Base-by-base conservation (phyloP, 352 stramenopile genomes). In the Peronospora belbahrii region DNA sequence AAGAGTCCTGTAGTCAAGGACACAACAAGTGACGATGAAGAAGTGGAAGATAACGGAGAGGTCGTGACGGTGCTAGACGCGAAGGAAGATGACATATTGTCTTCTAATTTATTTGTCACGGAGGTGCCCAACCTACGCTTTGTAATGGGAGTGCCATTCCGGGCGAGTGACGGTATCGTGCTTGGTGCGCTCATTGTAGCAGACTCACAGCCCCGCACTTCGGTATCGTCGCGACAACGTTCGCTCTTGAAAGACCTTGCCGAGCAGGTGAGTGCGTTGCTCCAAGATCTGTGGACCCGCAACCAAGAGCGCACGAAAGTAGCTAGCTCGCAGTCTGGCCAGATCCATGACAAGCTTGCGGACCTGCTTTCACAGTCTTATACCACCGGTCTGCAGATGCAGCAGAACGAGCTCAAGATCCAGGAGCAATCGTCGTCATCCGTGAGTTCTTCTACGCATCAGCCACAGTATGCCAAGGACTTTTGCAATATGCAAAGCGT, bases 111-210 rank as follows among this genome's bases (percentile, higher is more conserved):
- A 52, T 84, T 84, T 40, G 71, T 83, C 31, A 55, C 58, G 3
- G 66, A 81, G 42, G 42, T 65, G 4, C 74, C 74, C 14, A 65
- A 65, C 15, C 32, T 82, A 36, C 71, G 69, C 4, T 86, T 84
- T 32, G 41, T 83, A 13, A 66, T 81, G 40, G 74, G 65, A 6
- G 52, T 84, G 3, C 74, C 74, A 15, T 69, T 84, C 50, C 55
- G 56, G 0, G 63, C 57, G 25, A 52, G 54, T 6, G 71, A 82
- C 46, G 74, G 74, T 17, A 56, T 74, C 4, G 57, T 81, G 28
- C 56, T 86, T 6, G 74, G 74, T 6, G 74, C 71, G 0, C 55
- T 86, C 6, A 63, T 86, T 25, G 60, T 86, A 13, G 71, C 71
- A 0, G 72, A 84, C 34, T 47, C 70, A 1, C 56, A 71, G 17